Conservation (phyloP, 2,329 filamentous ascomycete species). For the Fonsecaea multimorphosa region DNA sequence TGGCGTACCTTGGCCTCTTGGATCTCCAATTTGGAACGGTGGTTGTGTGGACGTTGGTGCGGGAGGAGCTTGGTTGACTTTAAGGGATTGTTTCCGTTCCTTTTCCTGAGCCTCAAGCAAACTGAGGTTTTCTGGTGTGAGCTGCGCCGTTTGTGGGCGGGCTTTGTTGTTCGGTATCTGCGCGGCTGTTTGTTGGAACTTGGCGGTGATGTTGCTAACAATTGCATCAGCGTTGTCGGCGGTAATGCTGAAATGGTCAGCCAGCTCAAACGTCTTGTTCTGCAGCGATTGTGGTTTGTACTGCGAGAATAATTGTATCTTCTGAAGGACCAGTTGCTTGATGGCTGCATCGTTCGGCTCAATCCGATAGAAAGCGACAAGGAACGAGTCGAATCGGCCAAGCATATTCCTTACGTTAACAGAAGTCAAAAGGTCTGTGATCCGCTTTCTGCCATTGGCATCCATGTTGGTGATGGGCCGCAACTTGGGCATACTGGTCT, state of each 20-base stretch:
- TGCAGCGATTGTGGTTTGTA: conserved; percentile 46
- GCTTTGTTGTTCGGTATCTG: conserved; percentile 56
- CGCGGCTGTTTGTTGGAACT: conserved; percentile 48
- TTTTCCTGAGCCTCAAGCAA: conserved; percentile 38
- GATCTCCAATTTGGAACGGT: conserved; percentile 61
- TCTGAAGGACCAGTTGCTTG: conserved; percentile 42
- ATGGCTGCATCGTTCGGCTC: conserved; percentile 47
- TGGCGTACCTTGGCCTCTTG: conserved; percentile 43
- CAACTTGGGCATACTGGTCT: conserved; percentile 45
- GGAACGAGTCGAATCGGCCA: conserved; percentile 50
- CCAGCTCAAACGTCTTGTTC: conserved; percentile 49
- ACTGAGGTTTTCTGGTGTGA: conserved; percentile 37
- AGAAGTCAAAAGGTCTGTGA: conserved; percentile 43
- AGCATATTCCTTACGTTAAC: conserved; percentile 52
- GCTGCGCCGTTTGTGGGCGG: conserved; percentile 44
- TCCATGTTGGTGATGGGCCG: conserved; percentile 47
- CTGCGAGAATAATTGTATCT: conserved; percentile 54
- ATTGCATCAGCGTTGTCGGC: conserved; percentile 48
- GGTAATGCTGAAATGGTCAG: conserved; percentile 53
- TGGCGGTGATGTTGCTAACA: conserved; percentile 49
- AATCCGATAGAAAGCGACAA: conserved; percentile 49
- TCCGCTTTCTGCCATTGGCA: conserved; percentile 34
- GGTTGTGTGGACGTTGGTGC: conserved; percentile 59
- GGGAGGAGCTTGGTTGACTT: conserved; percentile 52
- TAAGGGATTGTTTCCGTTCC: conserved; percentile 43